These are phyloP conservation scores for Fraxinus nigra DNA, from an alignment of 305 asterid genomes.

Conservation along the genomic window DNA sequence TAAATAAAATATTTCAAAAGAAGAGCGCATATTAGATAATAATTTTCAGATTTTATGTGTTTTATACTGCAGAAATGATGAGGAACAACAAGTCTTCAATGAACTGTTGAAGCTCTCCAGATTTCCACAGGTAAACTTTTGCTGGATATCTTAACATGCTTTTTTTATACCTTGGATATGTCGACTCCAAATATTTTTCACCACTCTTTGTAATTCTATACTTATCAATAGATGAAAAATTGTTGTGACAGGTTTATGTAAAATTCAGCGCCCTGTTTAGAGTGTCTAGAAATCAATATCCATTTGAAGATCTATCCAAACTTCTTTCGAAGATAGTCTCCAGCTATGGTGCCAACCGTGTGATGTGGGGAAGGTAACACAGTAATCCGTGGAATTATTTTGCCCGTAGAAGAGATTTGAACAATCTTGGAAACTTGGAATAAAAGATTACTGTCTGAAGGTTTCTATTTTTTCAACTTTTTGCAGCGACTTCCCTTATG, in stretches of 20 bases:
- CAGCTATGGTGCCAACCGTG: conserved; percentile 73
- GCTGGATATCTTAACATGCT: neutral
- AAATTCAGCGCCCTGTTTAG: conserved; percentile 83
- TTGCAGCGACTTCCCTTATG: conserved; percentile 77
- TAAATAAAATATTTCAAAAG: conserved; percentile 1
- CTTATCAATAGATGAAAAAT: neutral
- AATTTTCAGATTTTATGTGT: conserved; percentile 8
- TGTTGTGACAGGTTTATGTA: conserved; percentile 56
- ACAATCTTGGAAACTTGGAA: neutral
- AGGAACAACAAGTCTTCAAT: conserved; percentile 46
- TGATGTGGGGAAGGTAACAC: conserved; percentile 94
- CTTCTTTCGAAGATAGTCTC: conserved; percentile 52
- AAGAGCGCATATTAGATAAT: neutral
- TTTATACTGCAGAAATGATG: conserved; percentile 45
- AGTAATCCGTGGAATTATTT: neutral
- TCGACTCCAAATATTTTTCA: neutral
- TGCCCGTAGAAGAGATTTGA: neutral
- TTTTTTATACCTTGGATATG: neutral
- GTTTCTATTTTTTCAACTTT: neutral
- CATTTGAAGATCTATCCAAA: conserved; percentile 56
- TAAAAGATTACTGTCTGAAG: neutral
- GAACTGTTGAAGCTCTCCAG: conserved; percentile 64
- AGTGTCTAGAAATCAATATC: conserved; percentile 64
- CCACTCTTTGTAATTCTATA: neutral
- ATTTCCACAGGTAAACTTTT: conserved; percentile 65